A percentile compares a stretch with the other conserved stretches of the same genome.
Conservation (phyloP, 2,329 filamentous ascomycete genomes). For the Elsinoe australis region DNA sequence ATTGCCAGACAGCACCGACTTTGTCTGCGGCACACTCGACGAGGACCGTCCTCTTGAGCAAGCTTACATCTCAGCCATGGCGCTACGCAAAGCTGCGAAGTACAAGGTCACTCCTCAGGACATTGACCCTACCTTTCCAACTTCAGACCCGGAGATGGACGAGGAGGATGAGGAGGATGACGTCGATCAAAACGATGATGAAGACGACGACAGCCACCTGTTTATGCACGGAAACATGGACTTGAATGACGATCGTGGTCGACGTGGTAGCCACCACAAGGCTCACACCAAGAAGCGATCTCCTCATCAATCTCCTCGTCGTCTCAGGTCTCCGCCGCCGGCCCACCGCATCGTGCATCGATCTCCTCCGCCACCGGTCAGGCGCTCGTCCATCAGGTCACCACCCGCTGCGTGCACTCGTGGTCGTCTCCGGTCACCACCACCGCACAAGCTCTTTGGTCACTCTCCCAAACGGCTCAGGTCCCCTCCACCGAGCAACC, state of each 20-base stretch:
- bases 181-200: conserved; percentile 34
- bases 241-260: conserved; percentile 55
- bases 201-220: conserved; percentile 55
- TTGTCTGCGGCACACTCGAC: conserved; percentile 95
- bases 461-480: conserved; percentile 61
- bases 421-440: conserved; percentile 31
- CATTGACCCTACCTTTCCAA: conserved; percentile 94
- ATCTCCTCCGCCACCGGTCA: conserved; percentile 41
- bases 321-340: conserved; percentile 44
- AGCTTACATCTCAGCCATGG: conserved; percentile 78
- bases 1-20: conserved; percentile 93
- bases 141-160: conserved; percentile 79
- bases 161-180: conserved; percentile 64
- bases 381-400: conserved; percentile 22
- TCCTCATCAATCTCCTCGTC: conserved; percentile 53
- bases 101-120: conserved; percentile 84
- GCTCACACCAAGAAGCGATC: conserved; percentile 33
- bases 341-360: conserved; percentile 27
- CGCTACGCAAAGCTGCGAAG: conserved; percentile 72
- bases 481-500: conserved; percentile 35
- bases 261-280: conserved; percentile 21
- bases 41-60: conserved; percentile 93
- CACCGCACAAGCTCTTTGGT: conserved; percentile 54
- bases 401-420: conserved; percentile 30
- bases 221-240: conserved; percentile 56